phyloP scores from a whole-genome alignment of 1,284 basidiomycete genomes.

The Anthracocystis walkeri region DNA sequence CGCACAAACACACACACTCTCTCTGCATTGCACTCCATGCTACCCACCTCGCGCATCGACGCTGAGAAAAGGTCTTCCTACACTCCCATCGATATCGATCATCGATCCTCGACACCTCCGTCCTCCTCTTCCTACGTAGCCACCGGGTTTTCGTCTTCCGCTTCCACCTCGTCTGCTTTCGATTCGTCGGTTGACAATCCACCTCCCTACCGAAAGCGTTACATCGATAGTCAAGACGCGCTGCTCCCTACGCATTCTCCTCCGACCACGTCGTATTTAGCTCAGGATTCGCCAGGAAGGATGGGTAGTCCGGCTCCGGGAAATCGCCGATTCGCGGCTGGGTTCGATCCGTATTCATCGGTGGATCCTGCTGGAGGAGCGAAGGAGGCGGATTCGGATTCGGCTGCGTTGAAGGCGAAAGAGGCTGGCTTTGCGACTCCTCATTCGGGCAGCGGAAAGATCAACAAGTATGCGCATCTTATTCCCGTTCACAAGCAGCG shows the following conservation, averaged over 20 bases:
- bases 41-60: conserved; percentile 41
- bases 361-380: neutral
- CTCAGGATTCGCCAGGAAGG: conserved; percentile 30
- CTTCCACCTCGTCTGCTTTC: conserved; percentile 12
- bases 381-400: conserved; percentile 14
- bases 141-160: conserved; percentile 15
- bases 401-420: conserved; percentile 42
- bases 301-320: conserved; percentile 29
- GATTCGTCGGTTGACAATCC: conserved; percentile 28
- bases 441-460: conserved; percentile 13
- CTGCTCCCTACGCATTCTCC: conserved; percentile 49
- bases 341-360: conserved; percentile 46
- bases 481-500: conserved; percentile 62
- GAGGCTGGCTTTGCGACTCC: conserved; percentile 38
- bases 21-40: conserved; percentile 35
- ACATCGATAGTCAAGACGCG: conserved; percentile 41
- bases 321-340: conserved; percentile 46
- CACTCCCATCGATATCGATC: conserved; percentile 30
- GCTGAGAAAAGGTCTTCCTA: conserved; percentile 42
- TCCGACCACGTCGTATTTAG: conserved; percentile 15
- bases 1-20: neutral
- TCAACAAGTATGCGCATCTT: conserved; percentile 60
- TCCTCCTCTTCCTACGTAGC: conserved; percentile 14
- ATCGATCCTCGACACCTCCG: conserved; percentile 10
- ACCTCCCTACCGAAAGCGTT: conserved; percentile 47